Percentiles rank a stretch among this genome's conserved stretches.
These are phyloP conservation scores for Sextonia rubra DNA, from an alignment of 164 flowering plant genomes.

Conservation along the genomic window DNA sequence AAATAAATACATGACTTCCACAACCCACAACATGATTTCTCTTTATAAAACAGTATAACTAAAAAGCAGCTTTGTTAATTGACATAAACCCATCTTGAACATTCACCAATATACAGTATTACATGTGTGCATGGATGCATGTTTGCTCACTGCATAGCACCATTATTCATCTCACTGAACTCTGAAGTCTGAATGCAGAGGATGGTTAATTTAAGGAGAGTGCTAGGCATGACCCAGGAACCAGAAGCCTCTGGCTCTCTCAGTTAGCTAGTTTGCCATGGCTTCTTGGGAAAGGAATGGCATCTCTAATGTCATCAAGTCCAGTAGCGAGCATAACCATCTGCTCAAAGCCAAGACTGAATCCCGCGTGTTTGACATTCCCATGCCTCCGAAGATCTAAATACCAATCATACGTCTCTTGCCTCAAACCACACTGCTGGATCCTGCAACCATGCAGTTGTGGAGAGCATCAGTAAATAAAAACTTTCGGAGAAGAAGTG, in stretches of 20 bases:
- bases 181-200: background rate
- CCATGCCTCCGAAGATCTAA: slow-evolving; percentile 81
- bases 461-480: background rate
- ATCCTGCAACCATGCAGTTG: slow-evolving; percentile 43
- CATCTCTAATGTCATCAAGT: slow-evolving; percentile 63
- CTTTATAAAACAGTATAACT: too few relatives aligned
- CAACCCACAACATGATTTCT: too few relatives aligned
- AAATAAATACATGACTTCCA: too few relatives aligned
- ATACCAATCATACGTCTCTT: slow-evolving; percentile 75
- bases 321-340: slow-evolving; percentile 71
- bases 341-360: slow-evolving; percentile 59
- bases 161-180: background rate
- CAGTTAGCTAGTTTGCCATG: slow-evolving; percentile 25
- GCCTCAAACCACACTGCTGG: slow-evolving; percentile 43
- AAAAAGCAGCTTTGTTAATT: too few relatives aligned
- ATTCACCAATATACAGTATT: too few relatives aligned
- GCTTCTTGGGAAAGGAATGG: slow-evolving; percentile 74
- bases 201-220: background rate
- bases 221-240: background rate
- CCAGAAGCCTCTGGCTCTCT: background rate
- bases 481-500: too few relatives aligned
- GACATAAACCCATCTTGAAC: too few relatives aligned
- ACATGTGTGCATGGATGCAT: background rate
- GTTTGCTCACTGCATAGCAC: background rate
- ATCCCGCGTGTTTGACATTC: slow-evolving; percentile 65